Evolutionary conservation across 805 yeast species (phyloP), one percentile per base, ranked within the genome.

Genomic region (Sungouiella thailandica): DNA sequence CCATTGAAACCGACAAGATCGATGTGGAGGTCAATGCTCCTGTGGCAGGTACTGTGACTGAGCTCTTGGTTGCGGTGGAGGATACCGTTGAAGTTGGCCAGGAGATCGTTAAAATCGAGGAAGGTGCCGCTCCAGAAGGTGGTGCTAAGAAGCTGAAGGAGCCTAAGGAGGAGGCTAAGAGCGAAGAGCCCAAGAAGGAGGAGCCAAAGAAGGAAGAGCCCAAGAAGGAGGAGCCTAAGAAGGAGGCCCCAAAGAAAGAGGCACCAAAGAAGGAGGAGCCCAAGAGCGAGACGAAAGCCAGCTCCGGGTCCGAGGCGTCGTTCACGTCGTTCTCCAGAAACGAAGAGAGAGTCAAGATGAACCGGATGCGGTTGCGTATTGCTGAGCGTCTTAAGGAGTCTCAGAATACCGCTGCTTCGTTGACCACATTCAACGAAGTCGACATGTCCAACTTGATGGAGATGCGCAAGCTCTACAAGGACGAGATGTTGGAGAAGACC

Each of bases 341-440:
- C 42, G 97, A 93, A 70, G 83, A 80, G 58, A 78, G 88, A 61
- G 94, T 93, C 46, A 90, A 90, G 75, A 90, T 90, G 97, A 93
- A 89, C 80, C 85, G 98, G 74, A 93, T 90, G 97, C 83, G 98
- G 71, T 68, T 86, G 69, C 86, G 98, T 76, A 93, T 93, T 49
- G 96, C 98, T 41, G 97, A 90, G 74, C 86, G 98, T 70, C 83
- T 90, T 60, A 90, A 90, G 86, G 97, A 93, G 74, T 85, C 97
- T 23, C 98, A 90, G 70, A 93, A 93, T 75, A 89, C 97, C 36
- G 95, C 97, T 47, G 98, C 98, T 24, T 86, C 97, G 29, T 78
- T 90, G 58, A 90, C 98, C 36, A 90, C 98, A 32, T 90, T 90
- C 78, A 90, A 90, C 69, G 98, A 90, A 72, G 95, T 87, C 45